Evolutionary conservation across 768 basidiomycete genomes (phyloP).

Genomic region (Mycena alexandri): DNA sequence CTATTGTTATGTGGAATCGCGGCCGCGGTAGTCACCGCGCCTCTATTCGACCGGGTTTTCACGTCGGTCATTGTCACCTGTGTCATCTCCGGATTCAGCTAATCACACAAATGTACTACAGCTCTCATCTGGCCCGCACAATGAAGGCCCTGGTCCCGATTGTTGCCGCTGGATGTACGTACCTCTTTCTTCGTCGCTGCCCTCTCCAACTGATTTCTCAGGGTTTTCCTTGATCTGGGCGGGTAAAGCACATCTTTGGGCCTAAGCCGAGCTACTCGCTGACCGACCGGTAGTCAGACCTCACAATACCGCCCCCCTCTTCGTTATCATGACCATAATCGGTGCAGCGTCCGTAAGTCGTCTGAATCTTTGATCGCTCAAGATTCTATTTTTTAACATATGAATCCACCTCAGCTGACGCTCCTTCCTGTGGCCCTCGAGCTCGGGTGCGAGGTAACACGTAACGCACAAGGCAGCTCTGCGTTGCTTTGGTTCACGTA

Average conservation of each 20-base stretch:
- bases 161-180: slow-evolving; percentile 73
- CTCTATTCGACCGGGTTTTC: slow-evolving; percentile 84
- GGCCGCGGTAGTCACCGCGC: slow-evolving; percentile 74
- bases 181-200: slow-evolving; percentile 43
- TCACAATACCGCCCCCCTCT: slow-evolving; percentile 70
- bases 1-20: slow-evolving; percentile 78
- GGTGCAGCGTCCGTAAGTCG: slow-evolving; percentile 61
- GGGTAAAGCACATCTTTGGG: background rate
- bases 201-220: background rate
- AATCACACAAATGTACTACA: background rate
- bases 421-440: slow-evolving; percentile 84
- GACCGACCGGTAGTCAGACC: slow-evolving; percentile 63
- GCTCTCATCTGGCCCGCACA: slow-evolving; percentile 69
- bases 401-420: slow-evolving; percentile 51
- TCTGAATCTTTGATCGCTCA: background rate
- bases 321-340: slow-evolving; percentile 74
- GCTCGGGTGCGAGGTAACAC: slow-evolving; percentile 83
- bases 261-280: background rate
- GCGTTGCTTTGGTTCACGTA: slow-evolving; percentile 83
- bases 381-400: background rate
- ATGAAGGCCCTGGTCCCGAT: slow-evolving; percentile 71
- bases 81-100: background rate
- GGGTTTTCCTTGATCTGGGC: slow-evolving; percentile 28
- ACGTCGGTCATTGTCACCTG: slow-evolving; percentile 49
- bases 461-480: slow-evolving; percentile 82